Evolutionary conservation across 2,329 filamentous ascomycete species (phyloP).

Genomic region (Pezicula rhizophila): DNA sequence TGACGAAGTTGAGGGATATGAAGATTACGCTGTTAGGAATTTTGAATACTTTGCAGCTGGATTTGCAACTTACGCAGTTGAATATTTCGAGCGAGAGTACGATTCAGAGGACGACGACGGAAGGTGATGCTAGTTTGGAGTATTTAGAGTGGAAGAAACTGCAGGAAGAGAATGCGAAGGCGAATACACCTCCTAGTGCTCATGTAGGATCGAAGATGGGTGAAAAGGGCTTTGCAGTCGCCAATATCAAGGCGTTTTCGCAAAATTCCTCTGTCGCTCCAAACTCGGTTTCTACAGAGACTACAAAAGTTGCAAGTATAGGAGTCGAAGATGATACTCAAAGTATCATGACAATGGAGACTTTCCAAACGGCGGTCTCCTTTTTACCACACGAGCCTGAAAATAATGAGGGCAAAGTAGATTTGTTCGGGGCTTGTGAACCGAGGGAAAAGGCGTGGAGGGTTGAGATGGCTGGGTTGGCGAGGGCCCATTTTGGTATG

Average conservation of each 20-base stretch:
- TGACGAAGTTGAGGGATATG: slow-evolving; percentile 13
- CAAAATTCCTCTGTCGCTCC: not conserved
- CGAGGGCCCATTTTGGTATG: not conserved
- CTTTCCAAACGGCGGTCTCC: not conserved
- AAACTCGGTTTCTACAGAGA: too few species aligned
- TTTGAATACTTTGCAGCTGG: not conserved
- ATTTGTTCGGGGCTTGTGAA: too few species aligned
- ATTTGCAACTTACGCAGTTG: not conserved
- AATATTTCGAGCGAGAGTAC: not conserved
- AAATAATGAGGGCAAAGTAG: too few species aligned
- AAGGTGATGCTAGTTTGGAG: not conserved
- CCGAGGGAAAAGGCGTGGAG: not conserved
- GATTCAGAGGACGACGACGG: not conserved
- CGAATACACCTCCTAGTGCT: not conserved
- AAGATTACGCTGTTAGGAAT: slow-evolving; percentile 14
- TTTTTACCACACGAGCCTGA: not conserved
- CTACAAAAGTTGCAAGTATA: too few species aligned
- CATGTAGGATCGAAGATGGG: too few species aligned
- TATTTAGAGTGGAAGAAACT: not conserved
- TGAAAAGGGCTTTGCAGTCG: not conserved
- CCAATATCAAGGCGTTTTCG: not conserved
- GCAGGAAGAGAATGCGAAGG: not conserved
- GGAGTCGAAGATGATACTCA: not conserved
- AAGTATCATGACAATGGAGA: not conserved
- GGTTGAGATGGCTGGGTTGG: not conserved